Conservation (phyloP, 2,329 filamentous ascomycete species). For the Aspergillus nomiae region DNA sequence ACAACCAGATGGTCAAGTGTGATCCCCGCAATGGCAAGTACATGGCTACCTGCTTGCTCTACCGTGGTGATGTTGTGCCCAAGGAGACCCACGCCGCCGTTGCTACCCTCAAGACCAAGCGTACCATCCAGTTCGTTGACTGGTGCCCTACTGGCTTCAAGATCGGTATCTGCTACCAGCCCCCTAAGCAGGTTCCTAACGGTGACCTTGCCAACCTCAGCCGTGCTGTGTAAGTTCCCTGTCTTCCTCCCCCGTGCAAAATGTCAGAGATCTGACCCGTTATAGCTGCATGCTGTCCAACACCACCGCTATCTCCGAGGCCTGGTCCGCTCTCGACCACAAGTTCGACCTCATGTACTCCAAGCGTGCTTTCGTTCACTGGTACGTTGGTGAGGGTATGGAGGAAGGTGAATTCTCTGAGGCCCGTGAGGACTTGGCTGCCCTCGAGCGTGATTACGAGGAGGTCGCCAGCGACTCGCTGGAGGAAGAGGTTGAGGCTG, state of each 20-base stretch:
- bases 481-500: slow-evolving; percentile 82
- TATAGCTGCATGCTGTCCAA: slow-evolving; percentile 85
- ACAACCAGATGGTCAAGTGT: slow-evolving; percentile 99
- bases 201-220: slow-evolving; percentile 97
- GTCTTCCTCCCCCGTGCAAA: slow-evolving; percentile 3
- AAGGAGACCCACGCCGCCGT: slow-evolving; percentile 93
- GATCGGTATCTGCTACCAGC: slow-evolving; percentile 99
- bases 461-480: slow-evolving; percentile 95
- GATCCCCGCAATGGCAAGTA: slow-evolving; percentile 99
- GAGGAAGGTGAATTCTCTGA: slow-evolving; percentile 99
- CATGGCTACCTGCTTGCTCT: slow-evolving; percentile 98
- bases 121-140: slow-evolving; percentile 98
- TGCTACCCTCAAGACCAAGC: slow-evolving; percentile 97
- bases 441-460: slow-evolving; percentile 97
- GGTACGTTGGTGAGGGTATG: slow-evolving; percentile 99
- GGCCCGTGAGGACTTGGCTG: slow-evolving; percentile 96
- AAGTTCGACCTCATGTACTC: slow-evolving; percentile 99
- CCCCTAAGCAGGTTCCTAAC: slow-evolving; percentile 92
- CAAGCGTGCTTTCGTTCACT: slow-evolving; percentile 99
- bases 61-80: slow-evolving; percentile 97
- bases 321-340: slow-evolving; percentile 92
- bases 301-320: slow-evolving; percentile 97
- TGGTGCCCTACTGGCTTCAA: slow-evolving; percentile 99
- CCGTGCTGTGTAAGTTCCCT: slow-evolving; percentile 87
- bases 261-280: slow-evolving; percentile 26